These are phyloP conservation scores for Saccharomycodes ludwigii DNA, from an alignment of 805 yeast species.

Conservation along the genomic window DNA sequence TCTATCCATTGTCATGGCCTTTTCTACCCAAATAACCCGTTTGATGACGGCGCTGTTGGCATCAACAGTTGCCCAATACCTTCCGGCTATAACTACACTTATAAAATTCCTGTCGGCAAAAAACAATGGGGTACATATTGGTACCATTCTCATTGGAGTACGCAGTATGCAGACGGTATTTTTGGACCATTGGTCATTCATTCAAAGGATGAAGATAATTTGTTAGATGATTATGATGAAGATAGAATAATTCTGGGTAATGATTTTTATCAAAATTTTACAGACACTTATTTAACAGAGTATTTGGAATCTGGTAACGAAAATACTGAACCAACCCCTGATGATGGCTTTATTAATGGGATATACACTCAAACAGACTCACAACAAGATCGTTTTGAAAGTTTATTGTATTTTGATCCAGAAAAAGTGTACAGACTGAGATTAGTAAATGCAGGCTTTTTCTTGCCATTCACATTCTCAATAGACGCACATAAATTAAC, in stretches of 20 bases:
- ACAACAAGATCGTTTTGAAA: conserved; percentile 19
- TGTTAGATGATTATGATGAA: conserved; percentile 32
- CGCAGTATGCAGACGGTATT: conserved; percentile 37
- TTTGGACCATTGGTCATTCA: conserved; percentile 41
- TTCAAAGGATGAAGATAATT: conserved; percentile 23
- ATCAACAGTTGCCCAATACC: conserved; percentile 40
- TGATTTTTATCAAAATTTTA: conserved; percentile 36
- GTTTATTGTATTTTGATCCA: conserved; percentile 26
- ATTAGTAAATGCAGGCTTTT: conserved; percentile 38
- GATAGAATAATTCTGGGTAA: conserved; percentile 32
- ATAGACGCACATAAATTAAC: conserved; percentile 39
- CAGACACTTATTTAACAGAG: conserved; percentile 16
- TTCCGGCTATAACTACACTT: conserved; percentile 26
- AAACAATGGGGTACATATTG: conserved; percentile 39
- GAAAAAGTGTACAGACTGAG: conserved; percentile 33
- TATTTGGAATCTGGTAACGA: conserved; percentile 31
- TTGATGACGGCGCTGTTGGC: conserved; percentile 39
- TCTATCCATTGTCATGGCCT: conserved; percentile 45
- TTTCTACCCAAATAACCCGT: conserved; percentile 30
- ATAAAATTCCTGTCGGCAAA: conserved; percentile 27
- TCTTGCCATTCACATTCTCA: conserved; percentile 36
- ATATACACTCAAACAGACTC: too few species aligned
- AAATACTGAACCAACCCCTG: conserved; percentile 41
- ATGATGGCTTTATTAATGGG: conserved; percentile 33
- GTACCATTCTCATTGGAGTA: conserved; percentile 43